A percentile compares a stretch with the other conserved stretches of the same genome.
phyloP scores from a whole-genome alignment of 2,329 filamentous ascomycete species.

The Ploettnerulaceae sp. region DNA sequence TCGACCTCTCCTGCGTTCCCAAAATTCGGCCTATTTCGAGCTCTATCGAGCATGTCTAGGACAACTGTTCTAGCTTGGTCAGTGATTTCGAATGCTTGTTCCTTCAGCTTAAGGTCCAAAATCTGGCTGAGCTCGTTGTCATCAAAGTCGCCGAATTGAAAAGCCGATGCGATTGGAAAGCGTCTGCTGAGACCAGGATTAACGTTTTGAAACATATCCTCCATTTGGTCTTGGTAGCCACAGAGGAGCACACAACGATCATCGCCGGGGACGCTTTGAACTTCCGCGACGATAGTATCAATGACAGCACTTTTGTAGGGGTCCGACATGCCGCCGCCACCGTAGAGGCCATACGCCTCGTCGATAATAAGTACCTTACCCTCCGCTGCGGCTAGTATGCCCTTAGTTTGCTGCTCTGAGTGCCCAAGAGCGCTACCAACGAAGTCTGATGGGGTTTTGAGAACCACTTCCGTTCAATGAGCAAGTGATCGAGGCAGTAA shows the following conservation, averaged over 20 bases:
- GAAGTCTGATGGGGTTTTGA: slow-evolving; percentile 72
- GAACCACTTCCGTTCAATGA: slow-evolving; percentile 57
- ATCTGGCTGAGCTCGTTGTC: slow-evolving; percentile 54
- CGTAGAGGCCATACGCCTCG: slow-evolving; percentile 66
- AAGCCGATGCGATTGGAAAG: slow-evolving; percentile 59
- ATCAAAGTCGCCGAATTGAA: slow-evolving; percentile 64
- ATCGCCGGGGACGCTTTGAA: slow-evolving; percentile 65
- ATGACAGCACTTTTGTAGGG: slow-evolving; percentile 39
- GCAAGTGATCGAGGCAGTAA: background rate
- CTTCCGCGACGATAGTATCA: slow-evolving; percentile 71
- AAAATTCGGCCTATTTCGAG: slow-evolving; percentile 60
- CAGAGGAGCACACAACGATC: slow-evolving; percentile 68
- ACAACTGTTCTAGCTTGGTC: slow-evolving; percentile 48
- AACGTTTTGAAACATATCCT: slow-evolving; percentile 66
- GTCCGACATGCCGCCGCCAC: slow-evolving; percentile 6
- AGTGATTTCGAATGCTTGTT: slow-evolving; percentile 49
- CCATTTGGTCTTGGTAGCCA: slow-evolving; percentile 66
- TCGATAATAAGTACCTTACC: slow-evolving; percentile 79
- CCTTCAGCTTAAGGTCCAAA: slow-evolving; percentile 56
- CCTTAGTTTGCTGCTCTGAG: slow-evolving; percentile 70
- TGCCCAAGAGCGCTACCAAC: slow-evolving; percentile 57
- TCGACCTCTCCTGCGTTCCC: slow-evolving; percentile 74
- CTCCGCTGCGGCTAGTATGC: slow-evolving; percentile 57
- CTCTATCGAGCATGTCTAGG: slow-evolving; percentile 54
- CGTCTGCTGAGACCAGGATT: slow-evolving; percentile 65